Base-by-base conservation (phyloP, 306 rosid genomes). In the Trifolium pratense region DNA sequence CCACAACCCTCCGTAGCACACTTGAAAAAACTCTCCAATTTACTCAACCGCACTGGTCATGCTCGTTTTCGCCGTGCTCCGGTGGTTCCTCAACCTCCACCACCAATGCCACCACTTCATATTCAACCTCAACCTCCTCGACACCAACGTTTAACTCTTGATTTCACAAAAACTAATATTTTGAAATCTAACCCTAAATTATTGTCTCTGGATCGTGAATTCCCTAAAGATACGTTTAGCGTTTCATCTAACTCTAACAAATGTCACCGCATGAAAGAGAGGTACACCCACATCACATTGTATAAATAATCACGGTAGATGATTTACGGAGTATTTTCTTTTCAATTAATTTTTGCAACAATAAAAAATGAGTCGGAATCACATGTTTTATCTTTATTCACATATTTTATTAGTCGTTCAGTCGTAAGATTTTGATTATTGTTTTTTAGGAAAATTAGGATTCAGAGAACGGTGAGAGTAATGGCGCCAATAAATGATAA, bases 31-130 rank as follows among this genome's bases (percentile, higher is more conserved):
- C 86, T 89, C 60, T 87, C 86, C 23, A 84, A 88, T 4, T 80
- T 89, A 3, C 74, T 86, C 3, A 85, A 87, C 79, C 93, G 97
- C 20, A 89, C 93, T 70, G 98, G 96, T 5, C 98, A 84, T 55
- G 98, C 98, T 63, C 88, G 97, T 9, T 93, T 91, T 92, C 69
- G 98, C 5, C 93, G 96, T 0, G 96, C 86, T 7, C 98, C 97
- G 39, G 45, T 67, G 45, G 51, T 67, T 64, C 75, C 5, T 0
- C 3, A 0, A 6, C 62, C 8, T 21, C 62, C 5, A 13, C 59
- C 2, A 21, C 25, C 68, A 2, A 25, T 2, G 2, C 11, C 43
- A 3, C 14, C 15, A 40, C 46, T 40, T 11, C 46, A 40, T 10
- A 40, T 40, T 31, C 51, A 64, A 21, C 1, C 7, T 42, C 68